Evolutionary conservation across 768 basidiomycete species (phyloP), one percentile per base, ranked within the genome.

Genomic region (Galerina marginata): DNA sequence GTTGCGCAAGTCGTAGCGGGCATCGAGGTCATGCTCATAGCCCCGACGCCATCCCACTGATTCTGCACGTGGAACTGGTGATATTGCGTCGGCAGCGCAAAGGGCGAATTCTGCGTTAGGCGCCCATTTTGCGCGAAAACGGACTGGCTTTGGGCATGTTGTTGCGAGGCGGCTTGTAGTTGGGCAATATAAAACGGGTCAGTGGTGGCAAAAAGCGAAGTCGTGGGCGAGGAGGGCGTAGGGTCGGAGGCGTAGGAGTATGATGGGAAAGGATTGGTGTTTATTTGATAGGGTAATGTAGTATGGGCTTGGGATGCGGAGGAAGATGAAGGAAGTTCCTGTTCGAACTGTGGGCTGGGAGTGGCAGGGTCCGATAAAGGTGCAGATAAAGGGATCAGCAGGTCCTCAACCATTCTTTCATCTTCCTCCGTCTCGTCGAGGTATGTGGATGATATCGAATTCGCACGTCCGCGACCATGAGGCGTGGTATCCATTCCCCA

Each of bases 161-260:
- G 56, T 10, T 57, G 56, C 6, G 51, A 51, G 20, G 52, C 36
- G 4, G 55, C 50, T 39, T 61, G 55, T 7, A 61, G 37, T 16
- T 61, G 60, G 14, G 60, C 60, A 11, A 61, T 49, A 20, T 61
- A 61, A 16, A 61, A 61, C 4, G 60, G 60, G 43, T 61, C 60
- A 6, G 60, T 61, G 15, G 49, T 46, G 6, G 60, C 43, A 36
- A 61, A 61, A 11, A 57, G 10, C 5, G 60, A 61, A 3, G 23
- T 44, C 6, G 58, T 48, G 4, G 60, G 60, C 11, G 60, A 56
- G n/a, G 60, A 57, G 0, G 60, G 55, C 4, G 26, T 15, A 4
- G 48, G 44, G 23, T 56, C 50, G 37, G 60, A 53, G 37, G 38
- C 36, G n/a, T 50, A 44, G 3, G 45, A 36, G 11, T 44, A 45